Percentiles rank a stretch among this genome's conserved stretches.
Evolutionary conservation across 164 flowering plant genomes (phyloP).

Genomic region (Platanus orientalis): DNA sequence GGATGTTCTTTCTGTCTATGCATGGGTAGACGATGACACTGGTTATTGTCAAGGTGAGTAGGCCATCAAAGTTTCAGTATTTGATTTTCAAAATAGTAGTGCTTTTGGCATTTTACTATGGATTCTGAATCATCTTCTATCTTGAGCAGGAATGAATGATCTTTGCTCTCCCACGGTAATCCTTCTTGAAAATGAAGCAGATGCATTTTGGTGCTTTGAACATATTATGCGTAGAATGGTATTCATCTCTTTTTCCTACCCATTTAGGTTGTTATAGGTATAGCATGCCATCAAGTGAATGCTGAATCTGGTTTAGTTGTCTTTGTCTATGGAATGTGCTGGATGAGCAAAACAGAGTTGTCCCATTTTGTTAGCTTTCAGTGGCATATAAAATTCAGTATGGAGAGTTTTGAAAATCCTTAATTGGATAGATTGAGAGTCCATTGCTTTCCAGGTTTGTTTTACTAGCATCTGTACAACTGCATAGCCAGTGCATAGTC

Average conservation of each 20-base stretch:
- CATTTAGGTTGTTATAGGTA: not conserved
- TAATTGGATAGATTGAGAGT: not conserved
- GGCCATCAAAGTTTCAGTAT: not conserved
- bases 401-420: not conserved
- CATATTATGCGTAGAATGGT: slow-evolving; percentile 92
- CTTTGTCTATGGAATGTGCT: not conserved
- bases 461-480: not conserved
- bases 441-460: not conserved
- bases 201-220: slow-evolving; percentile 96
- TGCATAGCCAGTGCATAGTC: not conserved
- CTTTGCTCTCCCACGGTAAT: slow-evolving; percentile 88
- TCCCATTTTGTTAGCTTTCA: not conserved
- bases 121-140: not conserved
- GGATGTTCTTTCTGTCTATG: slow-evolving; percentile 77
- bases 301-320: not conserved
- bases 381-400: not conserved
- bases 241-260: slow-evolving; percentile 13
- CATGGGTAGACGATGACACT: slow-evolving; percentile 80
- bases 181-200: slow-evolving; percentile 87
- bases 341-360: too few species aligned
- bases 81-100: not conserved
- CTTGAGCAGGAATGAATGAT: slow-evolving; percentile 83
- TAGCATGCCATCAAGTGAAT: not conserved
- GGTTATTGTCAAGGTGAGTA: slow-evolving; percentile 85
- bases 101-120: not conserved